Evolutionary conservation across 1,284 basidiomycete genomes (phyloP).

Genomic region (Leccinum subrobustum): DNA sequence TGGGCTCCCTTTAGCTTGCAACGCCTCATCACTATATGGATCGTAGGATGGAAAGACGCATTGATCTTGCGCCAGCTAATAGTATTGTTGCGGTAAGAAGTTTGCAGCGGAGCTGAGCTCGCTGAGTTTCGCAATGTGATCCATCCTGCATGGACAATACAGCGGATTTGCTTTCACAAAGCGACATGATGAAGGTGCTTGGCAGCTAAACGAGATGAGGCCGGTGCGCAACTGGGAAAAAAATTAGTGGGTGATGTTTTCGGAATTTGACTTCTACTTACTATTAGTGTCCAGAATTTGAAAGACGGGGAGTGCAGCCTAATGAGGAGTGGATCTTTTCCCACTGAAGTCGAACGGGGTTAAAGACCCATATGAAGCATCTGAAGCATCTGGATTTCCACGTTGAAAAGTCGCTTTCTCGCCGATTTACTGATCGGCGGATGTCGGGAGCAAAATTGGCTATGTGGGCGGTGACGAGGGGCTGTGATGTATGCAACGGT

Average conservation of each 20-base stretch:
- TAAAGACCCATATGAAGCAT: not conserved
- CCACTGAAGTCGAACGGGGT: not conserved
- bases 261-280: not conserved
- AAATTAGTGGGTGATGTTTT: not conserved
- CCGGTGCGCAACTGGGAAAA: not conserved
- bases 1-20: not conserved
- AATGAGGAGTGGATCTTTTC: not conserved
- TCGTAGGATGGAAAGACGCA: not conserved
- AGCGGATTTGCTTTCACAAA: not conserved
- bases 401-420: not conserved
- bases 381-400: not conserved
- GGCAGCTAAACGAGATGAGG: not conserved
- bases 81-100: not conserved
- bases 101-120: not conserved
- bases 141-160: not conserved
- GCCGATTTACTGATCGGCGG: not conserved
- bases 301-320: not conserved
- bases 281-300: not conserved
- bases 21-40: not conserved
- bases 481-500: not conserved
- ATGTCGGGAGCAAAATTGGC: not conserved
- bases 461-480: not conserved
- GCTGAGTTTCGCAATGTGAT: not conserved
- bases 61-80: too few relatives aligned
- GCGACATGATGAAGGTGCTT: not conserved